A percentile compares a stretch with the other conserved stretches of the same genome.
phyloP scores from a whole-genome alignment of 2,329 filamentous ascomycete genomes.

The Lachnellula hyalina region DNA sequence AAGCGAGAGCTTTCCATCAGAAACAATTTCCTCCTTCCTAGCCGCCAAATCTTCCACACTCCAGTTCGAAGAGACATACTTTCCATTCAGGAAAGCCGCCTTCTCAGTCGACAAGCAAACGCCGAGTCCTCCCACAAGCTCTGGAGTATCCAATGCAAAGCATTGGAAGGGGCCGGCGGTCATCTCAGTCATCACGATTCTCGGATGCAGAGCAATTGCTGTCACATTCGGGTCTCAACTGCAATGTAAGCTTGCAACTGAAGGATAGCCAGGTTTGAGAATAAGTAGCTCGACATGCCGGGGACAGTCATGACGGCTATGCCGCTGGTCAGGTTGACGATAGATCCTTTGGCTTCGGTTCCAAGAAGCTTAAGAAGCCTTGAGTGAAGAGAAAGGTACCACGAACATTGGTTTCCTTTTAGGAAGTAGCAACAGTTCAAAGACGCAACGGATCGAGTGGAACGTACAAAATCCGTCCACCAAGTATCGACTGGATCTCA shows the following conservation, averaged over 20 bases:
- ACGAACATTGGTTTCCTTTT: conserved; percentile 32
- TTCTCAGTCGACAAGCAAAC: conserved; percentile 27
- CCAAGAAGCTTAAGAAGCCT: conserved; percentile 28
- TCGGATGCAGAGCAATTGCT: conserved; percentile 12
- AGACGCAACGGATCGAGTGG: background rate
- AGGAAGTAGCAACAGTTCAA: background rate
- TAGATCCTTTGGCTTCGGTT: conserved; percentile 6
- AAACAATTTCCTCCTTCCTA: conserved; percentile 17
- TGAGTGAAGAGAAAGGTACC: conserved; percentile 32
- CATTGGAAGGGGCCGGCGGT: conserved; percentile 18
- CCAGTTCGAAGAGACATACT: conserved; percentile 28
- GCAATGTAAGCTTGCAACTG: conserved; percentile 11
- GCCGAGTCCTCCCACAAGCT: conserved; percentile 26
- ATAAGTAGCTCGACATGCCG: conserved; percentile 6
- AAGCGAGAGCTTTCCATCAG: conserved; percentile 3
- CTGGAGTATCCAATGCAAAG: conserved; percentile 29
- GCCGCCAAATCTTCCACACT: conserved; percentile 28
- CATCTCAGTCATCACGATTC: conserved; percentile 15
- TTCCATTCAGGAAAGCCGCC: conserved; percentile 27
- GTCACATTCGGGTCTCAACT: conserved; percentile 13
- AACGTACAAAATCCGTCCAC: conserved; percentile 20
- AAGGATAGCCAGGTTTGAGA: conserved; percentile 11
- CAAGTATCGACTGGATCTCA: conserved; percentile 7
- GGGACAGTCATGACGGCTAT: background rate
- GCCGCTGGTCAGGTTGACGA: conserved; percentile 13